Evolutionary conservation across 2,329 filamentous ascomycete genomes (phyloP).

Genomic region (Chaetomiaceae sp.): DNA sequence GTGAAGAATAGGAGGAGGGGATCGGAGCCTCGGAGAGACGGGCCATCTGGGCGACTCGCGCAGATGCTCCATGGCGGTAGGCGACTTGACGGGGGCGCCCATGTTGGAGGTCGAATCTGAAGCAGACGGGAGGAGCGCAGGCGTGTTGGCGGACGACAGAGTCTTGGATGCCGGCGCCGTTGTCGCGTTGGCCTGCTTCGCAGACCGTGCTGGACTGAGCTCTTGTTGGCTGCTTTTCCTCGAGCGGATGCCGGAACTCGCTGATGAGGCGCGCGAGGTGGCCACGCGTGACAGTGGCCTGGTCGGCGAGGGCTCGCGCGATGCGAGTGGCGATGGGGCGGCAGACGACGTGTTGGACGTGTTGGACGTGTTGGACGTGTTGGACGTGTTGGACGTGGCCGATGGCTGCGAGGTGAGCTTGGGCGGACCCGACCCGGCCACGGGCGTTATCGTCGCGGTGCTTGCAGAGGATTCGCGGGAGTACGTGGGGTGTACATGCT

Average conservation of each 20-base stretch:
- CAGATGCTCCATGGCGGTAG: conserved; percentile 42
- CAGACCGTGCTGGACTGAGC: conserved; percentile 54
- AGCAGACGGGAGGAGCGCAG: conserved; percentile 56
- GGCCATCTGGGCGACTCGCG: conserved; percentile 67
- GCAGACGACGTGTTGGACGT: conserved; percentile 28
- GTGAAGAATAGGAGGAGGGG: conserved; percentile 60
- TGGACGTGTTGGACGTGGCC: conserved; percentile 6
- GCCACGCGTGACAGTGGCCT: conserved; percentile 34
- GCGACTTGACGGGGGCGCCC: conserved; percentile 60
- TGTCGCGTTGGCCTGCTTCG: conserved; percentile 50
- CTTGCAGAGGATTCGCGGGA: conserved; percentile 28
- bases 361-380: not conserved
- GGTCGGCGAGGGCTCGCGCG: conserved; percentile 46
- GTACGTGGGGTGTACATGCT: conserved; percentile 21
- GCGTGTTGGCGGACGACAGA: conserved; percentile 63
- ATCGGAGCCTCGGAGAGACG: conserved; percentile 69
- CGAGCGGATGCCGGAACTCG: conserved; percentile 43
- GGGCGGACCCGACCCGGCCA: conserved; percentile 24
- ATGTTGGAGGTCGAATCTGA: conserved; percentile 59
- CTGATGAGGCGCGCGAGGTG: conserved; percentile 29
- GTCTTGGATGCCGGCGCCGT: conserved; percentile 60
- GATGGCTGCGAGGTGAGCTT: conserved; percentile 24
- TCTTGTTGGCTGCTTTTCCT: conserved; percentile 63
- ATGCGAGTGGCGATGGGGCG: conserved; percentile 31
- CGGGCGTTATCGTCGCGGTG: conserved; percentile 26